These are phyloP conservation scores for Lactifluus piperatus DNA, from an alignment of 768 basidiomycete species.

Conservation along the genomic window DNA sequence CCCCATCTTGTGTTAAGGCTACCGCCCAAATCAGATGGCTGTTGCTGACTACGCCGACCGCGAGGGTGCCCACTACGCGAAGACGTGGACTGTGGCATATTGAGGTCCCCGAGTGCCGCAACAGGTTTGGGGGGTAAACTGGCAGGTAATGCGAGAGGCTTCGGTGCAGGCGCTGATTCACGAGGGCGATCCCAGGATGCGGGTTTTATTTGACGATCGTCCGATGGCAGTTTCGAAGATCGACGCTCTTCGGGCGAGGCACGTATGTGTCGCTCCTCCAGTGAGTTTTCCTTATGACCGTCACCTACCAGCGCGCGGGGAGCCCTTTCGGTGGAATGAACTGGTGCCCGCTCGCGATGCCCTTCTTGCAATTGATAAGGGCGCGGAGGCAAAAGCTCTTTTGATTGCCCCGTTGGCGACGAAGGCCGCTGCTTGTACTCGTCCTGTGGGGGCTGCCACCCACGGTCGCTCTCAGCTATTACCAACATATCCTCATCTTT, in stretches of 20 bases:
- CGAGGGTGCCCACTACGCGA: conserved; percentile 3
- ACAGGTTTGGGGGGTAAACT: conserved; percentile 14
- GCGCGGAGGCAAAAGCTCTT: neutral
- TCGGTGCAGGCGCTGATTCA: neutral
- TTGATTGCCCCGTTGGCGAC: neutral
- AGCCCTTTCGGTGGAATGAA: neutral
- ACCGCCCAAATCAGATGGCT: neutral
- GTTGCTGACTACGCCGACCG: conserved; percentile 5
- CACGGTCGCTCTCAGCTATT: neutral
- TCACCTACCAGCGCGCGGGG: neutral
- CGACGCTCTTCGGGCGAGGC: neutral
- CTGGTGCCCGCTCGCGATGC: neutral
- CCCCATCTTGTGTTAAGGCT: neutral
- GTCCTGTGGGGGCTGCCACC: neutral
- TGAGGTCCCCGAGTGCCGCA: conserved; percentile 11
- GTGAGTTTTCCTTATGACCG: neutral
- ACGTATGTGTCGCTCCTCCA: neutral
- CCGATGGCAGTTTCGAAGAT: neutral
- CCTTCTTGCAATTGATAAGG: neutral
- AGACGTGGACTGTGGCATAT: neutral
- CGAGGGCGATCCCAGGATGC: conserved; percentile 16
- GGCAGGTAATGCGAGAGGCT: conserved; percentile 6
- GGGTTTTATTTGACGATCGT: neutral
- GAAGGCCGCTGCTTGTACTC: neutral
- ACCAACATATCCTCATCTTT: neutral